Base-by-base conservation (phyloP, 306 rosid genomes). In the Trifolium subterraneum region DNA sequence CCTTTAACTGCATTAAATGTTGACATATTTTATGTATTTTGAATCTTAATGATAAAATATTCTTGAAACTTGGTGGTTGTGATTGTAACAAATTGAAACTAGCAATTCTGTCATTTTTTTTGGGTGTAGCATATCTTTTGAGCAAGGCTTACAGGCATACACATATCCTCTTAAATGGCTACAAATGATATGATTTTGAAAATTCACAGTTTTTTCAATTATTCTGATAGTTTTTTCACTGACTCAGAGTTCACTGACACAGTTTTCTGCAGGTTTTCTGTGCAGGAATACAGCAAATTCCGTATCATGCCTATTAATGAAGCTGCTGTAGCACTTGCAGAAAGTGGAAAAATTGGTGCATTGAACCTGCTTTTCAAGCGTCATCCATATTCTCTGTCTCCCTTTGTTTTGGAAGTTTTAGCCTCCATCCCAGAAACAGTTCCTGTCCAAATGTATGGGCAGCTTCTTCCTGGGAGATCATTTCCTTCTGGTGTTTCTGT, bases 341-440 rank as follows among this genome's bases (percentile, higher is more conserved):
- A 90, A 84, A 90, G 92, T 78, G 99, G 99, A 64, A 94, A 94
- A 78, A 90, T 92, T 59, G 97, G 99, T 75, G 96, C 99, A 18
- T 78, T 94, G 76, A 92, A 94, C 79, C 88, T 94, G 79, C 81
- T 92, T 71, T 90, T 88, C 85, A 94, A 92, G 85, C 96, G 93
- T 41, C 97, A 94, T 85, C 89, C 93, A 56, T 94, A 92, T 88
- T 92, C 99, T 9, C 23, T 94, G 80, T 82, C 86, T 74, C 87
- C 92, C 63, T 87, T 62, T 73, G 80, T 85, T 86, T 86, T 92
- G 87, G 89, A 90, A 72, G 80, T 92, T 79, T 86, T 94, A 76
- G 80, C 90, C 84, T 86, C 95, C 76, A 92, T 94, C 68, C 99
- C 99, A 3, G 99, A 94, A 84, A 94, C 99, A 12, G 86, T 92